Evolutionary conservation across 768 basidiomycete genomes (phyloP).

Genomic region (Piloderma croceum): DNA sequence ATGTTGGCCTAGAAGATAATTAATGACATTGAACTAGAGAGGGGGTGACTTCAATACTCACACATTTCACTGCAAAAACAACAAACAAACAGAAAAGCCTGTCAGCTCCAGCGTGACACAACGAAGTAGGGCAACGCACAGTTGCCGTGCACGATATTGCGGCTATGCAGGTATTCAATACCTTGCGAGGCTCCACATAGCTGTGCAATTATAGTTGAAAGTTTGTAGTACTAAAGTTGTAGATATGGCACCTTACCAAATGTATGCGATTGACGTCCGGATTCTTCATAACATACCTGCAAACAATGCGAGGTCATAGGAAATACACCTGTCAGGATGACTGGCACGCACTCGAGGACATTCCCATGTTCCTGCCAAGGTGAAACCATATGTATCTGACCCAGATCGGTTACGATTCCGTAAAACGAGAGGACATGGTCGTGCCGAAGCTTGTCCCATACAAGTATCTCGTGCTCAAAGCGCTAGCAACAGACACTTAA

Average conservation of each 20-base stretch:
- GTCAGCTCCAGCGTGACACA: not conserved
- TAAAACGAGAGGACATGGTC: conserved; percentile 51
- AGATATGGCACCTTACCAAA: conserved; percentile 32
- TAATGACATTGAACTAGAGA: conserved; percentile 1
- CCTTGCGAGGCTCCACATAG: conserved; percentile 51
- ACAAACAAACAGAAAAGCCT: conserved; percentile 8
- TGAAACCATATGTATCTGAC: conserved; percentile 52
- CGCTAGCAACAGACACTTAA: conserved; percentile 30
- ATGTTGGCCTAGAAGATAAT: conserved; percentile 44
- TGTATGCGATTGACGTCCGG: conserved; percentile 34
- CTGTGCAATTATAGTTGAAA: conserved; percentile 30
- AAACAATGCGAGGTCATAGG: not conserved
- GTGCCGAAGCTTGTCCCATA: conserved; percentile 49
- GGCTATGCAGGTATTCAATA: conserved; percentile 49
- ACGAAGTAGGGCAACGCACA: conserved; percentile 32
- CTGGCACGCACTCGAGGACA: conserved; percentile 39
- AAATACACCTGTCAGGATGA: conserved; percentile 1
- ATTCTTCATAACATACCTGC: conserved; percentile 37
- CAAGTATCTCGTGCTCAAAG: conserved; percentile 49
- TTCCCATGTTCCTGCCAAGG: conserved; percentile 60
- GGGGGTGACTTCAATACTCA: conserved; percentile 26
- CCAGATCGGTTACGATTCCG: conserved; percentile 51
- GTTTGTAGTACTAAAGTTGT: too few relatives aligned
- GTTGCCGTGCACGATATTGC: conserved; percentile 54
- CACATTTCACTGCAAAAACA: conserved; percentile 48